These are phyloP conservation scores for Aspergillus steynii DNA, from an alignment of 495 filamentous ascomycete genomes.

Conservation along the genomic window DNA sequence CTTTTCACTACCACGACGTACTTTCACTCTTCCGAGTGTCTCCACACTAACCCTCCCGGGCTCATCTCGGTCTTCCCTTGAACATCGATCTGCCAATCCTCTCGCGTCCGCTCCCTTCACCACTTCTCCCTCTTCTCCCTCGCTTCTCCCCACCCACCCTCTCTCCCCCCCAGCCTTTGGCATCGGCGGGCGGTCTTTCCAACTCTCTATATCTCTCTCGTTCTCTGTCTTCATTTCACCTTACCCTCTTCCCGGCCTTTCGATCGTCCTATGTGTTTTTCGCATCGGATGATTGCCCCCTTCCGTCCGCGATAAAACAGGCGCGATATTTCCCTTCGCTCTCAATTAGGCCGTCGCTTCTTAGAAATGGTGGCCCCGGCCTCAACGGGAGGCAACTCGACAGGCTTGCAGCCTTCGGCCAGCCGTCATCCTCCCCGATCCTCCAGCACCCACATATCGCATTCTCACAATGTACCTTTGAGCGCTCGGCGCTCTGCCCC, in stretches of 20 bases:
- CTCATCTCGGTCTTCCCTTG: slow-evolving; percentile 30
- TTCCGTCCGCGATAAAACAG: slow-evolving; percentile 30
- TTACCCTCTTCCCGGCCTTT: slow-evolving; percentile 19
- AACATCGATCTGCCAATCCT: slow-evolving; percentile 29
- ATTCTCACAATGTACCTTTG: slow-evolving; percentile 61
- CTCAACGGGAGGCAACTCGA: slow-evolving; percentile 45
- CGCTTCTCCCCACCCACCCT: slow-evolving; percentile 14
- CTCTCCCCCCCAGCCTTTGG: slow-evolving; percentile 4
- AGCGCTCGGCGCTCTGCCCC: slow-evolving; percentile 70
- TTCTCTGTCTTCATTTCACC: slow-evolving; percentile 9
- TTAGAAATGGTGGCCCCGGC: slow-evolving; percentile 55
- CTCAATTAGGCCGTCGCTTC: slow-evolving; percentile 20
- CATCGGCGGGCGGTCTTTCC: slow-evolving; percentile 7
- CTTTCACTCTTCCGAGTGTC: slow-evolving; percentile 19
- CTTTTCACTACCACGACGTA: neutral
- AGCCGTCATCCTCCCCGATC: slow-evolving; percentile 42
- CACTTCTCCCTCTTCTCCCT: slow-evolving; percentile 16
- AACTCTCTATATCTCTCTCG: slow-evolving; percentile 5
- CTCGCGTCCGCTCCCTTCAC: slow-evolving; percentile 28
- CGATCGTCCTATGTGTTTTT: slow-evolving; percentile 34
- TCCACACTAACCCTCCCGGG: slow-evolving; percentile 30
- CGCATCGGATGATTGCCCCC: slow-evolving; percentile 30
- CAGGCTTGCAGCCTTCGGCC: slow-evolving; percentile 37
- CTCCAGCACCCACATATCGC: slow-evolving; percentile 45
- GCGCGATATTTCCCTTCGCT: slow-evolving; percentile 21